Base-by-base conservation (phyloP, 768 basidiomycete genomes). In the Hemileccinum impolitum region DNA sequence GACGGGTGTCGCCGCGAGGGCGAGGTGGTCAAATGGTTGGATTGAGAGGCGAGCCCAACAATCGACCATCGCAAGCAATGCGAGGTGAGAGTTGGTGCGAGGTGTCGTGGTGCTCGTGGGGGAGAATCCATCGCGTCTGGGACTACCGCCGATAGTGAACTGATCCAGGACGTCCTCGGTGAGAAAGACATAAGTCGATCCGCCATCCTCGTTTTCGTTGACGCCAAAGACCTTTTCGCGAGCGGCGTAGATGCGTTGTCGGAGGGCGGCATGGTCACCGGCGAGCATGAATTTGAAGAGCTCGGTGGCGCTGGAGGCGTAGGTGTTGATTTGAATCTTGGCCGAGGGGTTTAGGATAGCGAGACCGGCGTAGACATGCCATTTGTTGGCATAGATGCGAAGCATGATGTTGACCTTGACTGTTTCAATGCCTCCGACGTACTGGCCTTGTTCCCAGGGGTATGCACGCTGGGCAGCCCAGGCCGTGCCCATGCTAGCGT, bases 361-460 rank as follows among this genome's bases (percentile, higher is more conserved):
- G n/a, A 99, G 80, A 2, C 96, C 95, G 13, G 95, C 95, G 66
- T 99, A 99, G 62, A 99, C 95, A 70, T 99, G 95, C 94, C 94
- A 99, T 52, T 93, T 87, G 68, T 94, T 96, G 38, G 91, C 80
- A 69, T 97, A 99, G 60, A 99, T 98, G 0, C 96, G 90, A 17
- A 96, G 80, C 54, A 89, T 84, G 68, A 97, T 87, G 75, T 99
- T 99, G 60, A 67, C 94, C 71, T 99, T 99, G 58, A 93, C 93
- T 2, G 92, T 94, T 67, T 99, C 96, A 58, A 99, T 94, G 0
- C 96, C 96, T 19, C 94, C 91, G 26, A 96, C 91, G 69, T 98
- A 98, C 41, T 89, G 82, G 1, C 91, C 90, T 35, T 87, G 81
- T 69, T 97, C 95, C 96, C 96, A 98, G 3, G 96, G 96, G 66